Conservation (phyloP, 257 asterid species). For the Solanum sitiens region DNA sequence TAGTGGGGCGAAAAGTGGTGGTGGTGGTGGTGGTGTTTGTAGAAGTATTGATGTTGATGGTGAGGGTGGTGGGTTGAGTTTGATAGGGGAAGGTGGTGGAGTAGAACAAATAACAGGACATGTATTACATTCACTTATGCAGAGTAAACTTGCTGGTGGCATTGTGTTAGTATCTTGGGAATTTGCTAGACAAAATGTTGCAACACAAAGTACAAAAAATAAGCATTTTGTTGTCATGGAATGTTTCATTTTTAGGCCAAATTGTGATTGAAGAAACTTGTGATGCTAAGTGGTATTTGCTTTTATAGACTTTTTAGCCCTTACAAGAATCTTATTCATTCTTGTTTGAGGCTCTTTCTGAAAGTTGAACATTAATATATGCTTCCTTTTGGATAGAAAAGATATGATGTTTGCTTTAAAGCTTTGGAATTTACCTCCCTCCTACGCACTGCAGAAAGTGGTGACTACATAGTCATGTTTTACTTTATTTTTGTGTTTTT, state of each 20-base stretch:
- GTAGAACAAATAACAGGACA: conserved; percentile 71
- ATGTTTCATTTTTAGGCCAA: conserved; percentile 16
- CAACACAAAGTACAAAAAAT: conserved; percentile 13
- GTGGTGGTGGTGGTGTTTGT: conserved; percentile 13
- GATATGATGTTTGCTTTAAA: neutral
- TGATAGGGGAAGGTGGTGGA: conserved; percentile 38
- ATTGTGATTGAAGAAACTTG: neutral
- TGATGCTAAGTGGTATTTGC: conserved; percentile 9
- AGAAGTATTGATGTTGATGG: conserved; percentile 6
- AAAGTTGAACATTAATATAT: neutral
- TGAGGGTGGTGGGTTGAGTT: conserved; percentile 3
- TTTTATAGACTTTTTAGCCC: neutral
- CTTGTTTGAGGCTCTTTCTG: conserved; percentile 3
- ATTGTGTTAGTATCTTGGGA: conserved; percentile 12
- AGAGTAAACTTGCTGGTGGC: conserved; percentile 28
- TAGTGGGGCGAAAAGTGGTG: conserved; percentile 13
- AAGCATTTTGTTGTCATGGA: conserved; percentile 4
- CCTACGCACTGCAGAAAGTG: neutral
- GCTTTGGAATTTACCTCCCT: neutral
- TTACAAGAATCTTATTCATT: neutral
- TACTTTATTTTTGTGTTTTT: neutral
- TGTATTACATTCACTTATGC: conserved; percentile 60
- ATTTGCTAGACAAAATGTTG: conserved; percentile 1
- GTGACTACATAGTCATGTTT: neutral
- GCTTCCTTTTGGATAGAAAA: neutral